Evolutionary conservation across 441 rosid species (phyloP).

Genomic region (Adansonia grandidieri): DNA sequence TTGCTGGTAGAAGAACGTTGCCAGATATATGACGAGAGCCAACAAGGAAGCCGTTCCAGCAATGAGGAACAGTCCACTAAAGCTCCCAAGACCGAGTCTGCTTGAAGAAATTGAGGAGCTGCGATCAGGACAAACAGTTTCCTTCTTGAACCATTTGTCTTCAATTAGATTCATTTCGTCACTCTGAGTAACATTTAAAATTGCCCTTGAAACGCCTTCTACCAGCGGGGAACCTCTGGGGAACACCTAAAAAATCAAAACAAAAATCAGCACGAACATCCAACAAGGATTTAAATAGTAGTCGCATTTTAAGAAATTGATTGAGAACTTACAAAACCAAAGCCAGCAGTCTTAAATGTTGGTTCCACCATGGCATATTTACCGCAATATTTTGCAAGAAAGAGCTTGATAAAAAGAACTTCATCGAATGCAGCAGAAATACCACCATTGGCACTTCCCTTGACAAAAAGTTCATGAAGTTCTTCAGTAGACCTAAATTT

Average conservation of each 20-base stretch:
- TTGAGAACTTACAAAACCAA: slow-evolving; percentile 60
- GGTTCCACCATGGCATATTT: slow-evolving; percentile 55
- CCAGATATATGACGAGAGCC: slow-evolving; percentile 44
- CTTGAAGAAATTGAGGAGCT: slow-evolving; percentile 36
- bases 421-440: slow-evolving; percentile 68
- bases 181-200: slow-evolving; percentile 55
- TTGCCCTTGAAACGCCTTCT: slow-evolving; percentile 59
- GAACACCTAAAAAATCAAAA: slow-evolving; percentile 42
- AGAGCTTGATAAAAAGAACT: slow-evolving; percentile 41
- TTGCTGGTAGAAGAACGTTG: slow-evolving; percentile 36
- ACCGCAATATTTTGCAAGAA: slow-evolving; percentile 48
- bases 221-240: slow-evolving; percentile 63
- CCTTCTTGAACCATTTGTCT: slow-evolving; percentile 41
- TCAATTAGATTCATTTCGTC: slow-evolving; percentile 46
- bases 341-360: slow-evolving; percentile 52
- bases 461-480: slow-evolving; percentile 44
- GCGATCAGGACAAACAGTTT: slow-evolving; percentile 39
- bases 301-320: not conserved
- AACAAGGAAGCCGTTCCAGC: slow-evolving; percentile 38
- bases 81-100: slow-evolving; percentile 55
- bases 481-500: slow-evolving; percentile 40
- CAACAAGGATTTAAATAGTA: not conserved
- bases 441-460: slow-evolving; percentile 55
- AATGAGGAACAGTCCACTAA: slow-evolving; percentile 60
- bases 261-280: not conserved